Percentiles rank a stretch among this genome's conserved stretches.
Conservation (phyloP, 495 filamentous ascomycete genomes). For the Tetracladium setigerum region DNA sequence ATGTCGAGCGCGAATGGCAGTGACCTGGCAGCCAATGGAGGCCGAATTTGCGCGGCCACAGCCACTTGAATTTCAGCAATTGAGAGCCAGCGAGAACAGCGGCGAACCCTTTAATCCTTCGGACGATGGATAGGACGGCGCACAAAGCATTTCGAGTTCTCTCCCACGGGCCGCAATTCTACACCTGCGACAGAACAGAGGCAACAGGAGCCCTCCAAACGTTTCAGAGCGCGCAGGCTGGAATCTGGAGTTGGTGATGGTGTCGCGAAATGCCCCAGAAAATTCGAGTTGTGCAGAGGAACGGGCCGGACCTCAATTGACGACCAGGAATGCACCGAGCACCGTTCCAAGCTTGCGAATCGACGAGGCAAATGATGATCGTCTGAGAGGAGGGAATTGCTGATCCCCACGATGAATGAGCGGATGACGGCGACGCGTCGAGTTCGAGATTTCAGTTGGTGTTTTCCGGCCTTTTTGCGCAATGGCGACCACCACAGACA, state of each 20-base stretch:
- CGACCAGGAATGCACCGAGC: no score
- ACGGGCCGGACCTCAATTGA: no score
- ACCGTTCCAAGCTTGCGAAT: no score
- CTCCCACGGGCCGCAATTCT: conserved; percentile 12
- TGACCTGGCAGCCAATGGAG: conserved; percentile 11
- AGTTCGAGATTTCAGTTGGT: background rate
- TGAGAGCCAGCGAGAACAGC: no score
- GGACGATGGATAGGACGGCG: conserved; percentile 18
- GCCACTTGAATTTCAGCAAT: conserved; percentile 19
- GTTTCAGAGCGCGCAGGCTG: background rate
- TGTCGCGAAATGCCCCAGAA: no score
- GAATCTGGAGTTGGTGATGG: background rate
- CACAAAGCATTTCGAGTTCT: conserved; percentile 25
- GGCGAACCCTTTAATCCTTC: conserved; percentile 22
- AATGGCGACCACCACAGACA: conserved; percentile 5
- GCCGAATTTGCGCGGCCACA: conserved; percentile 13
- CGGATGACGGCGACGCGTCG: conserved; percentile 20
- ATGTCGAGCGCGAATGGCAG: conserved; percentile 12
- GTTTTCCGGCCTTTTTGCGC: background rate
- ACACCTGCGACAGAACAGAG: conserved; percentile 15
- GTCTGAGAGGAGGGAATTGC: conserved; percentile 6
- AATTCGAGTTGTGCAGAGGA: no score
- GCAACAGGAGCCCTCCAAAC: no score
- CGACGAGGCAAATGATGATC: no score
- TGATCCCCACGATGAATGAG: conserved; percentile 15